phyloP scores from a whole-genome alignment of 2,329 filamentous ascomycete genomes.

The Colletotrichum musae region DNA sequence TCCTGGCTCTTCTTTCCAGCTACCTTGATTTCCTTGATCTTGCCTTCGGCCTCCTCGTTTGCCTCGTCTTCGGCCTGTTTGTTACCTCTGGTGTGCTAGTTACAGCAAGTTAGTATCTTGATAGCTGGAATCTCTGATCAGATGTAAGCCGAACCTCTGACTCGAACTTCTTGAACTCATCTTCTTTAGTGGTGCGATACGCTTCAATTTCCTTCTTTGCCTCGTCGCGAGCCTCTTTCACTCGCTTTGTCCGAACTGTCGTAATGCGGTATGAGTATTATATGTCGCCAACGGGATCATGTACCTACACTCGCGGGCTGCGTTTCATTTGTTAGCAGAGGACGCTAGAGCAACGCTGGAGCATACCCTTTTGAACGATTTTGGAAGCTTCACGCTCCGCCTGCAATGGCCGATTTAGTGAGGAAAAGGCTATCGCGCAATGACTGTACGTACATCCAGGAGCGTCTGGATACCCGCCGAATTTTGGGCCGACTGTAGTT shows the following conservation, averaged over 20 bases:
- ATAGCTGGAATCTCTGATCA: not conserved
- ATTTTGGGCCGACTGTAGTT: slow-evolving; percentile 91
- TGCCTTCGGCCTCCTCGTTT: slow-evolving; percentile 82
- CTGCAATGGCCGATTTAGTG: slow-evolving; percentile 61
- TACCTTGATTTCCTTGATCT: slow-evolving; percentile 86
- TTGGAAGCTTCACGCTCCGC: slow-evolving; percentile 98
- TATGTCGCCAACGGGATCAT: slow-evolving; percentile 30
- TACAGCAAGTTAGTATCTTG: not conserved
- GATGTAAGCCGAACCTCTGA: slow-evolving; percentile 65
- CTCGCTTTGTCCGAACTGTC: slow-evolving; percentile 86
- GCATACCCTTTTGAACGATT: slow-evolving; percentile 94
- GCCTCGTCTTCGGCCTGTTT: slow-evolving; percentile 82
- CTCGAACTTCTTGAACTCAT: slow-evolving; percentile 96
- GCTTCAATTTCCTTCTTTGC: slow-evolving; percentile 98
- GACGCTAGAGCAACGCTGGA: no score
- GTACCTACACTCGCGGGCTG: slow-evolving; percentile 88
- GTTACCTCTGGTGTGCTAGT: slow-evolving; percentile 92
- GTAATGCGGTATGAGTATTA: slow-evolving; percentile 25
- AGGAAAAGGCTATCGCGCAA: not conserved
- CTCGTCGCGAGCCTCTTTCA: slow-evolving; percentile 96
- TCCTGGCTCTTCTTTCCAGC: slow-evolving; percentile 85
- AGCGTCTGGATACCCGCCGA: slow-evolving; percentile 98
- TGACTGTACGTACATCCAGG: slow-evolving; percentile 82
- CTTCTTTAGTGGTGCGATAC: slow-evolving; percentile 90
- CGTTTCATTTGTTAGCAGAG: slow-evolving; percentile 1